Percentiles rank a stretch among this genome's conserved stretches.
Evolutionary conservation across 177 flowering plant species (phyloP).

Genomic region (Telopea speciosissima): DNA sequence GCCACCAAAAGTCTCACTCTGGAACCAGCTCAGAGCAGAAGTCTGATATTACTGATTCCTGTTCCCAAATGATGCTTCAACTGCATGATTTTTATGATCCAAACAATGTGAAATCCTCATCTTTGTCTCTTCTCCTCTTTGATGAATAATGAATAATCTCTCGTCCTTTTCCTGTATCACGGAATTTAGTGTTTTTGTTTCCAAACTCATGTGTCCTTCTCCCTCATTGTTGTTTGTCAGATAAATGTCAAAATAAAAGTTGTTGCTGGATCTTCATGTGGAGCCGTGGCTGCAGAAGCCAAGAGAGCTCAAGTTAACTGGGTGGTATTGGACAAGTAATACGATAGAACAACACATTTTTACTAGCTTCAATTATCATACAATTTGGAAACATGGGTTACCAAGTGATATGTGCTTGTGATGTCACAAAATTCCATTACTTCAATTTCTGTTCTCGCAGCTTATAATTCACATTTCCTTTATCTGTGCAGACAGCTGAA

Average conservation of each 20-base stretch:
- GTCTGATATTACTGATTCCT: constrained; percentile 55
- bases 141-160: too few species aligned
- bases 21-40: constrained; percentile 61
- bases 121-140: too few species aligned
- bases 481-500: constrained; percentile 49
- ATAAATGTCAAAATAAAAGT: constrained; percentile 81
- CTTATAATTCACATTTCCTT: not conserved
- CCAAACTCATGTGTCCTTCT: not conserved
- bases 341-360: not conserved
- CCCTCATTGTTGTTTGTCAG: constrained; percentile 25
- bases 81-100: constrained; percentile 70
- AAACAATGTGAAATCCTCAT: constrained; percentile 39
- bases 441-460: not conserved
- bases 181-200: not conserved
- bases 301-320: constrained; percentile 72
- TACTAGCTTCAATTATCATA: constrained; percentile 4
- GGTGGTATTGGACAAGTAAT: constrained; percentile 94
- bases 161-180: not conserved
- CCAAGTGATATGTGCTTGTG: not conserved
- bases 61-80: constrained; percentile 67
- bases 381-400: not conserved
- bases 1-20: constrained; percentile 35
- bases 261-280: constrained; percentile 73
- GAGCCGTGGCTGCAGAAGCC: constrained; percentile 87
- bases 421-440: not conserved